Base-by-base conservation (phyloP, 2,329 filamentous ascomycete genomes). In the Colletotrichum horii region DNA sequence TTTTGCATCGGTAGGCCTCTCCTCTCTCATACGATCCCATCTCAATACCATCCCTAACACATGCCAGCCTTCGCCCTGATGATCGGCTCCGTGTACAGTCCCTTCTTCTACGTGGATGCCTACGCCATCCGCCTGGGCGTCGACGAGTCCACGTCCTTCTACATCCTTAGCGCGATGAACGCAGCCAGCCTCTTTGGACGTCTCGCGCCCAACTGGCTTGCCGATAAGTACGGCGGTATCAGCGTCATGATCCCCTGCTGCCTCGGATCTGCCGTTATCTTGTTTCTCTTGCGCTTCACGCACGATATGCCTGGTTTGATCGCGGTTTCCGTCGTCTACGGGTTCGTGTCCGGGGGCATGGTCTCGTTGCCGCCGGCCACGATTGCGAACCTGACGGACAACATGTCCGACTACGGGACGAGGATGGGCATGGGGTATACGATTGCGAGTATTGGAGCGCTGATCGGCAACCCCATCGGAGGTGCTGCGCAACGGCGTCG, bases 141-240 rank as follows among this genome's bases (percentile, higher is more conserved):
- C 8, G 67, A 77, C 43, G 38, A 22, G 4, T 28, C 38, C 26
- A 62, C 76, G 19, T 74, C 77, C 12, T 66, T 62, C 48, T 77
- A 77, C 64, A 58, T 78, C 19, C 72, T 78, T 14, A 66, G 76
- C 38, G 74, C 77, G 56, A 70, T 78, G 48, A 78, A 78, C 48
- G 77, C 77, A 8, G 77, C 70, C 8, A 77, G 70, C 24, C 71
- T 77, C 19, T 48, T 78, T 5, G 77, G 77, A 11, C 77, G 77
- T 9, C 62, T 78, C 19, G 66, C 71, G 2, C 77, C 77, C 6
- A 78, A 77, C 67, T 77, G 69, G 74, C 32, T 78, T 12, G 76
- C 77, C 19, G 77, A 74, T 24, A 60, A 68, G 22, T 67, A 74
- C 43, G 77, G 75, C 15, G 77, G 74, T 16, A 74, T 77, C 64